Evolutionary conservation across 495 filamentous ascomycete genomes (phyloP).

Genomic region (Clavariopsis aquatica): DNA sequence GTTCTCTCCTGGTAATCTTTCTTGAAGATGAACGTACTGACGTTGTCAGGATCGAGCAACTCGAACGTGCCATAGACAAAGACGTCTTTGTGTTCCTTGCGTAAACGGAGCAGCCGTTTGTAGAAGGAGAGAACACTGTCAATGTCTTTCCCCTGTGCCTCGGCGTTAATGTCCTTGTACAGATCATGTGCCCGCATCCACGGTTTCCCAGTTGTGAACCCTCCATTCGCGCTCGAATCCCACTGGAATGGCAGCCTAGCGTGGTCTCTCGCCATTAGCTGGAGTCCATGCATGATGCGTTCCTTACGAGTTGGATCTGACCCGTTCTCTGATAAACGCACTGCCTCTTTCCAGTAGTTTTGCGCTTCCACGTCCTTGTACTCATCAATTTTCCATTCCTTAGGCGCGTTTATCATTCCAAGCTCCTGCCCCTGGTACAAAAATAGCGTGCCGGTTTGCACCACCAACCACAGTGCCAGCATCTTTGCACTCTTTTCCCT

Average conservation of each 20-base stretch:
- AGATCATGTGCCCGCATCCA: slow-evolving; percentile 66
- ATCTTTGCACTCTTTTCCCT: slow-evolving; percentile 40
- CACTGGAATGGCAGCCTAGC: slow-evolving; percentile 65
- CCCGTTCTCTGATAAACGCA: slow-evolving; percentile 7
- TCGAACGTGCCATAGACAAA: slow-evolving; percentile 65
- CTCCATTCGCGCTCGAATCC: slow-evolving; percentile 54
- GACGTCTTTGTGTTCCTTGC: slow-evolving; percentile 57
- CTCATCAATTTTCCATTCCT: slow-evolving; percentile 41
- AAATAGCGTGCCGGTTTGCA: slow-evolving; percentile 42
- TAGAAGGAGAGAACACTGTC: slow-evolving; percentile 57
- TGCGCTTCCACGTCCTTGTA: slow-evolving; percentile 41
- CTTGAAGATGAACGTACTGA: slow-evolving; percentile 54
- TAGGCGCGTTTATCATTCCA: slow-evolving; percentile 43
- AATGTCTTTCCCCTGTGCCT: slow-evolving; percentile 50
- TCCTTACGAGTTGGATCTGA: slow-evolving; percentile 46
- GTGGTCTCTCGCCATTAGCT: slow-evolving; percentile 63
- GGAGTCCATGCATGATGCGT: slow-evolving; percentile 63
- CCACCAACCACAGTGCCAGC: slow-evolving; percentile 34
- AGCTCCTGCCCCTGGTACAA: slow-evolving; percentile 48
- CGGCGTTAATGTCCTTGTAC: slow-evolving; percentile 54
- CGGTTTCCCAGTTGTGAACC: slow-evolving; percentile 58
- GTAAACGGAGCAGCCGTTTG: slow-evolving; percentile 53
- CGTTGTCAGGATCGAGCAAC: slow-evolving; percentile 50
- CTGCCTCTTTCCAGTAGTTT: slow-evolving; percentile 35
- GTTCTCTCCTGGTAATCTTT: slow-evolving; percentile 49